Base-by-base conservation (phyloP, 73 alveolate genomes). In the Durusdinium trenchii region DNA sequence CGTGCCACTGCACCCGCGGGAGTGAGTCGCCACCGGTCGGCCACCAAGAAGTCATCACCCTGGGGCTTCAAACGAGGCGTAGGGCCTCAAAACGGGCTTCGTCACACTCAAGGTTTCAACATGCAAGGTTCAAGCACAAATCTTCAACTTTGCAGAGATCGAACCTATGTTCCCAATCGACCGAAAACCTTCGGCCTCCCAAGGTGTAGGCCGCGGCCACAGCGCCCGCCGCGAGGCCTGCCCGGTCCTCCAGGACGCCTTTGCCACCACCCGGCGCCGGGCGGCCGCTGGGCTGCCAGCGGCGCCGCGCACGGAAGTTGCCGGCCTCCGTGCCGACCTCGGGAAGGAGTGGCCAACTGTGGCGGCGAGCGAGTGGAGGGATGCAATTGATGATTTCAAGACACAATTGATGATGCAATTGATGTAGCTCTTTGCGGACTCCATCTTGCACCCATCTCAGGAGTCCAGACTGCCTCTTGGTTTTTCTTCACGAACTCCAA, bases 1-100 rank as follows among this genome's bases (percentile, higher is more conserved):
- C 98, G 86, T 0, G 98, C 98, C 51, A 91, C 98, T 10, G 98
- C 98, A 10, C 98, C 98, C 12, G 98, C 98, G 42, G 98, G 78
- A 23, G 45, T 48, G 61, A 91, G 60, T 42, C 85, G 50, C 98
- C 98, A 91, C 42, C 57, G 51, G 45, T 78, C 98, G 10, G 98
- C 98, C 43, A 91, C 98, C 46, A 62, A 52, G 90, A 87, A 91
- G 38, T 67, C 61, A 40, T 91, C 98, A n/a, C 57, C 47, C 90
- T 48, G 45, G 36, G 71, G 87, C 61, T 91, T 91, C 87, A 91
- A 60, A 42, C 98, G 84, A 5, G 98, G 98, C 0, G 98, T 78
- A 32, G 98, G 98, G 94, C 94, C 94, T 84, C 40, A 30, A 10
- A 6, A 0, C 36, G 87, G 6, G 83, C 64, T 54, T n/a, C n/a